Conservation (phyloP, 345 rosid species). For the Clausena lansium region DNA sequence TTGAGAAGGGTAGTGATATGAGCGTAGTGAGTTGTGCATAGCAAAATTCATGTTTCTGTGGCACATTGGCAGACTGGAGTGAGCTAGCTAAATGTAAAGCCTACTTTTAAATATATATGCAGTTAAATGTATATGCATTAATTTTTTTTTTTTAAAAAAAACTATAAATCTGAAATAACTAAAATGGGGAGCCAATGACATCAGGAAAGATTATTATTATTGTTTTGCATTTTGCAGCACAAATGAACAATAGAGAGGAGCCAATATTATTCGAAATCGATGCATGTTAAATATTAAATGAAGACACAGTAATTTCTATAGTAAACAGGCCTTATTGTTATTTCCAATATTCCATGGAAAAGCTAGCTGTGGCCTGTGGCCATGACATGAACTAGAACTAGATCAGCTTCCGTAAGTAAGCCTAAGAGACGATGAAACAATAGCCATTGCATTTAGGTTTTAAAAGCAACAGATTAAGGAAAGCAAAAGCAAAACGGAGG, state of each 20-base stretch:
- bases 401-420: background rate
- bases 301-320: background rate
- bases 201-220: background rate
- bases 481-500: slow-evolving; percentile 7
- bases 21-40: too few relatives aligned
- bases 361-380: background rate
- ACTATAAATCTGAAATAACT: too few relatives aligned
- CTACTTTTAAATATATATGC: too few relatives aligned
- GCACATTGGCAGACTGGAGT: too few relatives aligned
- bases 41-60: too few relatives aligned
- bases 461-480: background rate
- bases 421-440: background rate
- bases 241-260: background rate
- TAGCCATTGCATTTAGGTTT: background rate
- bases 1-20: too few relatives aligned
- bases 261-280: background rate
- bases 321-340: background rate
- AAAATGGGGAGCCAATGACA: background rate
- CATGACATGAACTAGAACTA: background rate
- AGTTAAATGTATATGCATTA: too few relatives aligned
- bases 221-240: background rate
- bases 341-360: background rate
- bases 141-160: too few relatives aligned
- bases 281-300: background rate
- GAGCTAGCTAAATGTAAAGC: too few relatives aligned